phyloP scores from a whole-genome alignment of 148 eudicot genomes.

The Rhododendron molle region DNA sequence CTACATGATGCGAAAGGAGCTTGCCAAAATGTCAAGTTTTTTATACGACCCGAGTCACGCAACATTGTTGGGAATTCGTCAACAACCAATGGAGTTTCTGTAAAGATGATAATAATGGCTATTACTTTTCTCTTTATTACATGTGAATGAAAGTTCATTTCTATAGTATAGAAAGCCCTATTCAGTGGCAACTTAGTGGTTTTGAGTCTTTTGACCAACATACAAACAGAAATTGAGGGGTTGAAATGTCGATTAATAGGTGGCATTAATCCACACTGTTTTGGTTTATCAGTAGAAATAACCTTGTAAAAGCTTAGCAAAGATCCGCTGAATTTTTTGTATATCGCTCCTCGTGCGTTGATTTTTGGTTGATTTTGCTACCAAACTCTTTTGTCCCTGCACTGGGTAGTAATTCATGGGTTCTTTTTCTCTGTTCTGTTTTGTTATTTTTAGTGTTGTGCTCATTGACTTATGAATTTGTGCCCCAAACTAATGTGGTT shows the following conservation, averaged over 20 bases:
- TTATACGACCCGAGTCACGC: no score
- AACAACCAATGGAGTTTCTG: no score
- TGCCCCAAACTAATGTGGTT: constrained; percentile 18
- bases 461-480: not conserved
- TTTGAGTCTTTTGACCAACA: not conserved
- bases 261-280: not conserved
- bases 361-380: not conserved
- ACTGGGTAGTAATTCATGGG: not conserved
- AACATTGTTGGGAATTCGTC: no score
- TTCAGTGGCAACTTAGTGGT: not conserved
- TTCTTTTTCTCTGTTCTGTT: not conserved
- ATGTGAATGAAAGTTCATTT: not conserved
- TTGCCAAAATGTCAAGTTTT: no score
- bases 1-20: no score
- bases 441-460: not conserved
- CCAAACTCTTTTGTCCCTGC: not conserved
- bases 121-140: not conserved
- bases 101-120: not conserved
- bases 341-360: not conserved
- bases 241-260: not conserved
- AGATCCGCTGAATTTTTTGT: not conserved
- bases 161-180: not conserved
- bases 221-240: not conserved
- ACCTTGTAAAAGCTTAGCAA: not conserved
- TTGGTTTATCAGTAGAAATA: not conserved